Conservation (phyloP, 129 eudicot genomes). For the Cynara cardunculus region DNA sequence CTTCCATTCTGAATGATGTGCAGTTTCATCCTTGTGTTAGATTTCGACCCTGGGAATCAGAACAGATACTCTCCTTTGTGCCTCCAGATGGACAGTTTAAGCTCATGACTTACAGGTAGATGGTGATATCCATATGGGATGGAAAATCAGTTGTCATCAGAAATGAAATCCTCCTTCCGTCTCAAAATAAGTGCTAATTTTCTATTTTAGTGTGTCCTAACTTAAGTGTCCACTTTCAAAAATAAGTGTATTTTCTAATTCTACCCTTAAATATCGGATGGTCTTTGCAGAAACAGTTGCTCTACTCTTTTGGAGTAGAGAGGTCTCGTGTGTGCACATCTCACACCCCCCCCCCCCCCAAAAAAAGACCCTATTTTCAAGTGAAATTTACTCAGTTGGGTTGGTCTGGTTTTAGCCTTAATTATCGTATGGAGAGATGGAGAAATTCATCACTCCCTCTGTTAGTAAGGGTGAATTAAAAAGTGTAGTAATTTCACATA, state of each 20-base stretch:
- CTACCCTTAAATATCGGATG: not conserved
- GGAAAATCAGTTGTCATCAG: not conserved
- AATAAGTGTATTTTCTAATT: not conserved
- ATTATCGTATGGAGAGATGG: not conserved
- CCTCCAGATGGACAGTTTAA: slow-evolving; percentile 98
- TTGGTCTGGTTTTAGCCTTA: no score
- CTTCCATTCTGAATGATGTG: slow-evolving; percentile 85
- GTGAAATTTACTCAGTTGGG: no score
- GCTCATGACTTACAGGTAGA: slow-evolving; percentile 96
- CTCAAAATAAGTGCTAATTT: not conserved
- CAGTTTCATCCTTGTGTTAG: slow-evolving; percentile 94
- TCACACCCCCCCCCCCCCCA: no score
- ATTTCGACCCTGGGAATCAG: slow-evolving; percentile 92
- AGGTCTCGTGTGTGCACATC: no score
- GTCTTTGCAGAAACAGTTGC: not conserved
- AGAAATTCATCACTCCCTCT: not conserved
- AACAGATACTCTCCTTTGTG: slow-evolving; percentile 78
- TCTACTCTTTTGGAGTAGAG: no score
- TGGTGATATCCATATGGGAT: not conserved
- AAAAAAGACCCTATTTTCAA: no score
- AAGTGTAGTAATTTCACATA: not conserved
- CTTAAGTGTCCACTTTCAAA: not conserved
- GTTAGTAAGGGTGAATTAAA: not conserved
- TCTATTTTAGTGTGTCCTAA: not conserved
- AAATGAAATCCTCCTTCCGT: not conserved